Conservation (phyloP, 352 stramenopile species). For the Albugo candida region DNA sequence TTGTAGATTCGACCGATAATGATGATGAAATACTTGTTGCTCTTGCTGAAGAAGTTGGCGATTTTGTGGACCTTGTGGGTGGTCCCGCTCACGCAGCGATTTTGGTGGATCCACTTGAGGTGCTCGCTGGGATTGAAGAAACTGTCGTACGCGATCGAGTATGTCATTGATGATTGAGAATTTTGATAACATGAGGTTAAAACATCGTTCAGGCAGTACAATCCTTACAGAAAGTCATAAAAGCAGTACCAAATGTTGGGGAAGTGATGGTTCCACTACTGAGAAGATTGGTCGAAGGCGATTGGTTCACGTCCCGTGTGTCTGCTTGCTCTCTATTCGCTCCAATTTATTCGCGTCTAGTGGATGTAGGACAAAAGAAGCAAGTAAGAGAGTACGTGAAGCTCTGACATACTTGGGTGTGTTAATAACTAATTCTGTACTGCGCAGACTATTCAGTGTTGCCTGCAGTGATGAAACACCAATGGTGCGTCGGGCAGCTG, state of each 20-base stretch:
- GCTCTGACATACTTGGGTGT: background rate
- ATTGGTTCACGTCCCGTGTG: slow-evolving; percentile 80
- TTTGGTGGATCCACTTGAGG: slow-evolving; percentile 80
- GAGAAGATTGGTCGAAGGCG: slow-evolving; percentile 59
- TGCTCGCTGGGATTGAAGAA: slow-evolving; percentile 83
- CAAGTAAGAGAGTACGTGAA: slow-evolving; percentile 61
- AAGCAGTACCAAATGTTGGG: slow-evolving; percentile 32
- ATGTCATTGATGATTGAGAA: slow-evolving; percentile 1
- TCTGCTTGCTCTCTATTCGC: slow-evolving; percentile 72
- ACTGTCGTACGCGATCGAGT: slow-evolving; percentile 82
- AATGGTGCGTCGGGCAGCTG: slow-evolving; percentile 69
- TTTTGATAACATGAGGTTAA: background rate
- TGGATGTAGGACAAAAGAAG: slow-evolving; percentile 42
- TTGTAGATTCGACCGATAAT: slow-evolving; percentile 68
- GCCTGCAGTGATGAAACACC: slow-evolving; percentile 75
- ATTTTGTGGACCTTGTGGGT: slow-evolving; percentile 79
- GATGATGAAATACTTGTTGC: slow-evolving; percentile 88
- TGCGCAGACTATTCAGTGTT: slow-evolving; percentile 41
- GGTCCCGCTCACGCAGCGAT: slow-evolving; percentile 36
- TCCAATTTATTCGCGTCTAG: slow-evolving; percentile 41
- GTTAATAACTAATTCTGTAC: background rate
- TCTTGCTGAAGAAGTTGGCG: slow-evolving; percentile 77
- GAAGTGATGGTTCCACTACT: slow-evolving; percentile 54
- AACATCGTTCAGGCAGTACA: slow-evolving; percentile 23
- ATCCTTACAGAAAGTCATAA: slow-evolving; percentile 52